phyloP scores from a whole-genome alignment of 768 basidiomycete species.

The Kwoniella botswanensis region DNA sequence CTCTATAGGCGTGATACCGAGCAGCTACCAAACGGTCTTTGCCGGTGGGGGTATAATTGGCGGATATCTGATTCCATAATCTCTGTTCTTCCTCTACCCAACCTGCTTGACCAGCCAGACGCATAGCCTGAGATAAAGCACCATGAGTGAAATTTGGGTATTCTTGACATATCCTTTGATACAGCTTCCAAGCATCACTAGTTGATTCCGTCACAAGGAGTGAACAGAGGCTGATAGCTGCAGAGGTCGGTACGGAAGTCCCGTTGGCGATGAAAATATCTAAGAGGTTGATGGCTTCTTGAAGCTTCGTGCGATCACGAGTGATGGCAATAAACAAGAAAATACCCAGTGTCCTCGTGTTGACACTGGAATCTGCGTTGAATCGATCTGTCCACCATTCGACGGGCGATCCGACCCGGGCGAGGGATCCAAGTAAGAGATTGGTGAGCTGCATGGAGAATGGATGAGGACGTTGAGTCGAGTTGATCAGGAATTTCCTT shows the following conservation, averaged over 20 bases:
- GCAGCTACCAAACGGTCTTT: conserved; percentile 12
- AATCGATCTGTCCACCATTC: conserved; percentile 19
- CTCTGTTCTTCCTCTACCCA: conserved; percentile 19
- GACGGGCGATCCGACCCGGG: conserved; percentile 2
- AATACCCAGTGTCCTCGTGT: conserved; percentile 12
- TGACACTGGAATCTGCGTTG: neutral
- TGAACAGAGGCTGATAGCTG: conserved; percentile 12
- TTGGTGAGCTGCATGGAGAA: neutral
- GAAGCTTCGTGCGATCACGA: conserved; percentile 1
- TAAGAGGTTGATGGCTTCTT: conserved; percentile 16
- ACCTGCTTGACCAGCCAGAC: conserved; percentile 13
- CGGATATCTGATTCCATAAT: conserved; percentile 17
- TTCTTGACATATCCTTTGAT: conserved; percentile 10
- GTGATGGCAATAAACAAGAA: conserved; percentile 21
- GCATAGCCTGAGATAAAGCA: conserved; percentile 18
- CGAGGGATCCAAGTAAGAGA: conserved; percentile 15
- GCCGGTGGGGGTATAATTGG: conserved; percentile 9
- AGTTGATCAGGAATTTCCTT: conserved; percentile 11
- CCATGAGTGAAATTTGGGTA: conserved; percentile 12
- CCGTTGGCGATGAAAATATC: conserved; percentile 19
- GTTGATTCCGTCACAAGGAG: conserved; percentile 2
- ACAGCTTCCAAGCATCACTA: conserved; percentile 9
- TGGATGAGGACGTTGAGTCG: neutral
- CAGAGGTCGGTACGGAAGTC: conserved; percentile 1
- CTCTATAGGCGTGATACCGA: conserved; percentile 3